These are phyloP conservation scores for Monosporascus sp. DNA, from an alignment of 2,329 filamentous ascomycete genomes.

Conservation along the genomic window DNA sequence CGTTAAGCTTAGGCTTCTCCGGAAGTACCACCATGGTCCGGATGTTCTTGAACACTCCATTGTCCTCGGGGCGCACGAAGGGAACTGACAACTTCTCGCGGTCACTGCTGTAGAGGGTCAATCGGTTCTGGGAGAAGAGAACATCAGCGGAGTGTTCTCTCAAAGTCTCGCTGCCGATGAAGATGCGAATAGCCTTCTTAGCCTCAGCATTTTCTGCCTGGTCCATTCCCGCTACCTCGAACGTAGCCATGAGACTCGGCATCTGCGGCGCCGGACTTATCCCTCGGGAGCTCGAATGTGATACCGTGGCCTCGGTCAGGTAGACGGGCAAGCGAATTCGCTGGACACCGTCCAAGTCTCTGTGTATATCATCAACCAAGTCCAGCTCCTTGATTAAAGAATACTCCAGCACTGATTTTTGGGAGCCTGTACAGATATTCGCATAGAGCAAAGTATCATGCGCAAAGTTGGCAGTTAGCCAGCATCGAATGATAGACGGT, in stretches of 20 bases:
- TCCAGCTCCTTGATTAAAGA: slow-evolving; percentile 70
- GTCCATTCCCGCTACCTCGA: slow-evolving; percentile 62
- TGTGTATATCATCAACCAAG: slow-evolving; percentile 59
- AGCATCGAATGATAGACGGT: slow-evolving; percentile 91
- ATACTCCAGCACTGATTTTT: slow-evolving; percentile 75
- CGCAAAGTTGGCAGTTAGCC: slow-evolving; percentile 86
- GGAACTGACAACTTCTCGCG: slow-evolving; percentile 84
- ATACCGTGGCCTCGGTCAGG: slow-evolving; percentile 82
- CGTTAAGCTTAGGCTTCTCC: slow-evolving; percentile 54
- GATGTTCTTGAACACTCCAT: slow-evolving; percentile 71
- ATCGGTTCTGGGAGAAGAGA: slow-evolving; percentile 83
- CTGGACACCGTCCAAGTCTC: slow-evolving; percentile 58
- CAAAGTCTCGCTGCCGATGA: slow-evolving; percentile 84
- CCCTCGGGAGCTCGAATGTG: slow-evolving; percentile 67
- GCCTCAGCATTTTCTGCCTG: slow-evolving; percentile 42
- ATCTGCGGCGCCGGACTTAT: slow-evolving; percentile 70
- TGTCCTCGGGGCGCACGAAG: slow-evolving; percentile 86
- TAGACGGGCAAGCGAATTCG: slow-evolving; percentile 77
- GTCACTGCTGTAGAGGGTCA: slow-evolving; percentile 83
- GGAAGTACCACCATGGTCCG: slow-evolving; percentile 54
- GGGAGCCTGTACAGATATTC: slow-evolving; percentile 86
- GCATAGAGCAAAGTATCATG: slow-evolving; percentile 87
- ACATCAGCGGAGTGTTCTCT: slow-evolving; percentile 84
- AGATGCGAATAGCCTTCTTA: slow-evolving; percentile 70
- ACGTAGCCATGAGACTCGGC: slow-evolving; percentile 73